Percentiles rank a stretch among this genome's conserved stretches.
Conservation (phyloP, 2,329 filamentous ascomycete genomes). For the Kalaharituber pfeilii region DNA sequence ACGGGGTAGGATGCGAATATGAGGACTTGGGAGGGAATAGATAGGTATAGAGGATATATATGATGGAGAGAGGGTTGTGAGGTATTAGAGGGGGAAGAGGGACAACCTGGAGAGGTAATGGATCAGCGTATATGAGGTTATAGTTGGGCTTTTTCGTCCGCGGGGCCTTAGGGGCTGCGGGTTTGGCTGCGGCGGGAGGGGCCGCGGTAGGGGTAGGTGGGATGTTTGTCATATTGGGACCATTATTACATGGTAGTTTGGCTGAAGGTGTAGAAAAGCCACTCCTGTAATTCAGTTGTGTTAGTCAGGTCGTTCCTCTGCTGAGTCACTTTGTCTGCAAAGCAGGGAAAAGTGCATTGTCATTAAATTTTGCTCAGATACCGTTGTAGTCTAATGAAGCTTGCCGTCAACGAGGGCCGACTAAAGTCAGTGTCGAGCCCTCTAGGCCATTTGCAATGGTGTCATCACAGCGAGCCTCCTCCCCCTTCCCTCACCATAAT, state of each 20-base stretch:
- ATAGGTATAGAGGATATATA: slow-evolving; percentile 64
- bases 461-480: slow-evolving; percentile 42
- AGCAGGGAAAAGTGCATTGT: too few relatives aligned
- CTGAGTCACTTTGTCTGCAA: too few relatives aligned
- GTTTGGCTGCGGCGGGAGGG: slow-evolving; percentile 3
- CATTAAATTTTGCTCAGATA: slow-evolving; percentile 58
- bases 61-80: slow-evolving; percentile 74
- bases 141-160: slow-evolving; percentile 39
- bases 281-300: slow-evolving; percentile 1
- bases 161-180: slow-evolving; percentile 5
- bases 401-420: slow-evolving; percentile 45
- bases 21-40: slow-evolving; percentile 40
- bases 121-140: slow-evolving; percentile 63
- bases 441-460: slow-evolving; percentile 41
- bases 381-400: slow-evolving; percentile 76
- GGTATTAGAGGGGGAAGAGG: slow-evolving; percentile 79
- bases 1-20: slow-evolving; percentile 43
- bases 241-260: neutral
- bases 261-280: neutral
- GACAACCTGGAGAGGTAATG: slow-evolving; percentile 62
- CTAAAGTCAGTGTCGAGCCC: slow-evolving; percentile 30
- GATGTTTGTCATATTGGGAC: slow-evolving; percentile 14
- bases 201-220: neutral
- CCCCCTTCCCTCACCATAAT: neutral
- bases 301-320: too few relatives aligned